phyloP scores from a whole-genome alignment of 2,329 filamentous ascomycete genomes.

The Graphilbum fragrans region DNA sequence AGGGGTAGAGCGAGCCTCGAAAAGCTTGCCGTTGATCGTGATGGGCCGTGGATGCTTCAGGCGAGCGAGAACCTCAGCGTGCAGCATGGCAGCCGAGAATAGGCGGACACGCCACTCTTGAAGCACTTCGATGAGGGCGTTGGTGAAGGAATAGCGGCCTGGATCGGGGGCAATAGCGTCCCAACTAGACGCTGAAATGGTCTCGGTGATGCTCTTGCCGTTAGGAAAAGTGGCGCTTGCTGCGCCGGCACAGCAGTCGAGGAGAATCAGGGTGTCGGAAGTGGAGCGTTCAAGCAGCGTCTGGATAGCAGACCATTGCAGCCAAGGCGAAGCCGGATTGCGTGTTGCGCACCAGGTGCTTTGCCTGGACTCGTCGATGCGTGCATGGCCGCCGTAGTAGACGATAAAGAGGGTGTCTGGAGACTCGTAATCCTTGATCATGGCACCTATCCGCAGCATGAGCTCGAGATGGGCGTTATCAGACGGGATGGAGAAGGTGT shows the following conservation, averaged over 20 bases:
- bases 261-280: constrained; percentile 44
- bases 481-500: constrained; percentile 45
- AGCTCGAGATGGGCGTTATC: constrained; percentile 46
- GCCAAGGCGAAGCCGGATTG: constrained; percentile 37
- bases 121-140: constrained; percentile 45
- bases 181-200: constrained; percentile 50
- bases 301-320: constrained; percentile 51
- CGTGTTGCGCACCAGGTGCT: constrained; percentile 49
- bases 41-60: constrained; percentile 47
- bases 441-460: constrained; percentile 42
- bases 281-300: constrained; percentile 43
- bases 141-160: constrained; percentile 47
- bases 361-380: constrained; percentile 46
- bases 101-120: constrained; percentile 41
- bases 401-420: constrained; percentile 43
- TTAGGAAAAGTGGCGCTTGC: constrained; percentile 47
- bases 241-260: constrained; percentile 48
- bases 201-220: constrained; percentile 47
- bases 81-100: constrained; percentile 49
- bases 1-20: constrained; percentile 45
- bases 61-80: constrained; percentile 47
- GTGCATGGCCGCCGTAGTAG: constrained; percentile 48
- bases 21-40: constrained; percentile 43
- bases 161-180: constrained; percentile 48
- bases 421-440: constrained; percentile 42